phyloP scores from a whole-genome alignment of 495 filamentous ascomycete species.

The Pseudoneurospora amorphoporcata region DNA sequence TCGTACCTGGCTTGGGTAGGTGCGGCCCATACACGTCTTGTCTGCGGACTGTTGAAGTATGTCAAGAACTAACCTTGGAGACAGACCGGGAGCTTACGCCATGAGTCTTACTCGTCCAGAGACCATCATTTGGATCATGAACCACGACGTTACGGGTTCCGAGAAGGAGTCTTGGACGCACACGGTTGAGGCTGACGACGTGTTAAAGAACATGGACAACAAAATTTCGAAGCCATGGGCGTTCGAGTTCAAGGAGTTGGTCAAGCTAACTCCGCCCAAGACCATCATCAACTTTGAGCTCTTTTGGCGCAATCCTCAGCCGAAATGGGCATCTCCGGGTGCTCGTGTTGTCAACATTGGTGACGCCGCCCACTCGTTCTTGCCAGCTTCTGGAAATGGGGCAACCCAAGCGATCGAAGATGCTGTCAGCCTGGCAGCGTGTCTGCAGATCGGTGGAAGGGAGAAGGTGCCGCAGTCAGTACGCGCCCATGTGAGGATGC shows the following conservation, averaged over 20 bases:
- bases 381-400: slow-evolving; percentile 56
- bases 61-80: background rate
- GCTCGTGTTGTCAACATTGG: slow-evolving; percentile 53
- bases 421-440: slow-evolving; percentile 51
- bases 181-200: slow-evolving; percentile 43
- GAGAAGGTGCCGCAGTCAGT: slow-evolving; percentile 46
- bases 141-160: slow-evolving; percentile 42
- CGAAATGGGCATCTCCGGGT: slow-evolving; percentile 50
- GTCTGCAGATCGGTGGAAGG: slow-evolving; percentile 47
- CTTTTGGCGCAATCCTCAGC: slow-evolving; percentile 54
- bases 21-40: background rate
- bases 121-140: slow-evolving; percentile 46
- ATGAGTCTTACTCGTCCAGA: slow-evolving; percentile 39
- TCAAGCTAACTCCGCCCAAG: slow-evolving; percentile 45
- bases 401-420: slow-evolving; percentile 66
- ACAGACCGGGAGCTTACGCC: slow-evolving; percentile 39
- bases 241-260: slow-evolving; percentile 42
- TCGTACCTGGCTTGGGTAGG: slow-evolving; percentile 33
- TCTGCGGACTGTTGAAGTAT: background rate
- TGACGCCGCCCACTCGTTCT: slow-evolving; percentile 60
- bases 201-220: slow-evolving; percentile 42
- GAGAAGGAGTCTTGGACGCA: slow-evolving; percentile 43
- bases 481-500: slow-evolving; percentile 38
- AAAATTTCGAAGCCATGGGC: slow-evolving; percentile 31
- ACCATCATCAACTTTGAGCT: slow-evolving; percentile 60